Percentiles rank a stretch among this genome's conserved stretches.
phyloP scores from a whole-genome alignment of 2,329 filamentous ascomycete genomes.

The Trichophyton benhamiae region DNA sequence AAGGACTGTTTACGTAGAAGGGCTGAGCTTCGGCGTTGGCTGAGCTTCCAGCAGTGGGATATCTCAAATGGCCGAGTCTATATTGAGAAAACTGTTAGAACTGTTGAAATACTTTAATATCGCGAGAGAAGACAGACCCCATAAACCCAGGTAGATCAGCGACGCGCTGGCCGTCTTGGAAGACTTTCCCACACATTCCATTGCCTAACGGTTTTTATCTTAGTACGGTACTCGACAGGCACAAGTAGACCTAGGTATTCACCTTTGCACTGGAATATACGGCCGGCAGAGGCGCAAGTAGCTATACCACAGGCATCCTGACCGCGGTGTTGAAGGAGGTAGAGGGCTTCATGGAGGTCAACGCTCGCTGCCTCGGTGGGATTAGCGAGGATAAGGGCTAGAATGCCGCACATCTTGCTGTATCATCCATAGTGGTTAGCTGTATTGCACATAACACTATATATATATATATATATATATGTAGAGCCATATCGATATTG shows the following conservation, averaged over 20 bases:
- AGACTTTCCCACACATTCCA: slow-evolving; percentile 75
- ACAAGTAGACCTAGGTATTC: background rate
- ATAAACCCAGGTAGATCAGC: slow-evolving; percentile 69
- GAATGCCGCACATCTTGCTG: slow-evolving; percentile 49
- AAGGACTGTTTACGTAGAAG: slow-evolving; percentile 81
- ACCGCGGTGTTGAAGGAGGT: slow-evolving; percentile 61
- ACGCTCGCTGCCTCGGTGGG: slow-evolving; percentile 44
- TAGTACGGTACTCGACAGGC: background rate
- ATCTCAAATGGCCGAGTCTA: slow-evolving; percentile 63
- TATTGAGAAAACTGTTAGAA: background rate
- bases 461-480: background rate
- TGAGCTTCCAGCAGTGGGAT: slow-evolving; percentile 78
- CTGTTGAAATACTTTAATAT: background rate
- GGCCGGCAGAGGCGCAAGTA: slow-evolving; percentile 59
- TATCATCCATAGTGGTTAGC: background rate
- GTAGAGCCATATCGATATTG: background rate
- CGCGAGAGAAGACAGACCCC: slow-evolving; percentile 36
- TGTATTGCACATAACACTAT: background rate
- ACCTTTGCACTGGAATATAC: slow-evolving; percentile 71
- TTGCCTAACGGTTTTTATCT: slow-evolving; percentile 43
- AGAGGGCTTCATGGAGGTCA: slow-evolving; percentile 60
- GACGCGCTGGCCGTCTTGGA: slow-evolving; percentile 64
- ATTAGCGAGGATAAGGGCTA: slow-evolving; percentile 49
- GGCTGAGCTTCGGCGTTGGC: slow-evolving; percentile 79
- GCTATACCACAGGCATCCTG: slow-evolving; percentile 85